phyloP scores from a whole-genome alignment of 1,284 basidiomycete species.

The Naganishia sp. region DNA sequence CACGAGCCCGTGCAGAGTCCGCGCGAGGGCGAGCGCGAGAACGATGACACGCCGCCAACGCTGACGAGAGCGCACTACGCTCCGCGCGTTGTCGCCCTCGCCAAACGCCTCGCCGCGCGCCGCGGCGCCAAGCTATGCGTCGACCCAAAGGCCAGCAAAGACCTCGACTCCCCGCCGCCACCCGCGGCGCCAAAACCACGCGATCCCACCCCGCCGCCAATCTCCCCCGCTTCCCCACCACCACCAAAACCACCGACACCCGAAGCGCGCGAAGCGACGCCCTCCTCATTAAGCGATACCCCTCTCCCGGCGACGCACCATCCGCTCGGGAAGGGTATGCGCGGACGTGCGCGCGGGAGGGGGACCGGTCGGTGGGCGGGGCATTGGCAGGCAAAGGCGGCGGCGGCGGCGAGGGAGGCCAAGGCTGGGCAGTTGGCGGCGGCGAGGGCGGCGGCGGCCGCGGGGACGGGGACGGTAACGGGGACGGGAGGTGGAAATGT shows the following conservation, averaged over 20 bases:
- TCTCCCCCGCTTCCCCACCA: not conserved
- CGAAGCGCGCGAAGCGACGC: too few relatives aligned
- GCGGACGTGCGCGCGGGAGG: slow-evolving; percentile 8
- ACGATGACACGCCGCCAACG: not conserved
- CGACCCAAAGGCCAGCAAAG: not conserved
- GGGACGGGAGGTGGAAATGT: not conserved
- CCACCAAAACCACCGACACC: not conserved
- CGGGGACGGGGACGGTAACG: not conserved
- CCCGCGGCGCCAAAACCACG: not conserved
- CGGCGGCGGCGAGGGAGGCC: slow-evolving; percentile 8
- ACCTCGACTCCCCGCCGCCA: not conserved
- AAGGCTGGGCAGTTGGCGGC: slow-evolving; percentile 9
- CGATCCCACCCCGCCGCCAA: not conserved
- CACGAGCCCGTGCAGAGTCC: not conserved
- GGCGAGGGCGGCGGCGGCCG: slow-evolving; percentile 2
- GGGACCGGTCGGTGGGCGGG: slow-evolving; percentile 31
- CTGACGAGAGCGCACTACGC: slow-evolving; percentile 13
- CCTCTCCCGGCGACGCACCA: not conserved
- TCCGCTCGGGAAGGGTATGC: not conserved
- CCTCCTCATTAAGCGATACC: not conserved
- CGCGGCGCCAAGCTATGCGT: slow-evolving; percentile 29
- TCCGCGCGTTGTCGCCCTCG: slow-evolving; percentile 30
- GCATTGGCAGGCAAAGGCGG: slow-evolving; percentile 26
- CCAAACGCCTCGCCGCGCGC: slow-evolving; percentile 26
- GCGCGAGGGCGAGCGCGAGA: not conserved